These are phyloP conservation scores for Parmelia sp. DNA, from an alignment of 495 filamentous ascomycete species.

Conservation along the genomic window DNA sequence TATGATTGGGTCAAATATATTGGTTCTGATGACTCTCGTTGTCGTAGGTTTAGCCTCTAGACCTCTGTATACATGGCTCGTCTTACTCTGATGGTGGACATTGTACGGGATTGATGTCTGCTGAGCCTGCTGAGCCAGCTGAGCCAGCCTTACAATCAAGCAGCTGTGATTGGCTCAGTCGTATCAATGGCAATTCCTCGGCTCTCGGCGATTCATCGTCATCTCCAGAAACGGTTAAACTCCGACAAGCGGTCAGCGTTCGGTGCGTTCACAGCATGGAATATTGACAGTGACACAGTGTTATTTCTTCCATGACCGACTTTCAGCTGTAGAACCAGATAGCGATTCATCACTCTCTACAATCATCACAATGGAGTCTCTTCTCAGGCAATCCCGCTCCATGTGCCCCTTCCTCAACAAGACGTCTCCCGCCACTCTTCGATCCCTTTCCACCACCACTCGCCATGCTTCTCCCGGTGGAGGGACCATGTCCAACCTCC, in stretches of 20 bases:
- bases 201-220: background rate
- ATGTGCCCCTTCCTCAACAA: slow-evolving; percentile 98
- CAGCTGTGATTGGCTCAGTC: slow-evolving; percentile 3
- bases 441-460: slow-evolving; percentile 78
- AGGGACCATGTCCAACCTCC: slow-evolving; percentile 93
- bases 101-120: too few relatives aligned
- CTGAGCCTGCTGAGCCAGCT: too few relatives aligned
- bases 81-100: too few relatives aligned
- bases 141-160: background rate
- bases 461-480: slow-evolving; percentile 68
- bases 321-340: background rate
- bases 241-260: background rate
- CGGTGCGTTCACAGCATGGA: background rate
- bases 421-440: slow-evolving; percentile 80
- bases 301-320: background rate
- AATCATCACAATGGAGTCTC: slow-evolving; percentile 60
- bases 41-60: too few relatives aligned
- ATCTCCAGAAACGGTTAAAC: background rate
- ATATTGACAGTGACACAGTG: background rate
- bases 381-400: slow-evolving; percentile 85
- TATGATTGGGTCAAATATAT: too few relatives aligned
- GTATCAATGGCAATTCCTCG: background rate
- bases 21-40: too few relatives aligned
- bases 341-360: background rate
- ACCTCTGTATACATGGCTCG: too few relatives aligned